Percentiles rank a stretch among this genome's conserved stretches.
phyloP scores from a whole-genome alignment of 2,329 filamentous ascomycete genomes.

The Neofusicoccum ribis region DNA sequence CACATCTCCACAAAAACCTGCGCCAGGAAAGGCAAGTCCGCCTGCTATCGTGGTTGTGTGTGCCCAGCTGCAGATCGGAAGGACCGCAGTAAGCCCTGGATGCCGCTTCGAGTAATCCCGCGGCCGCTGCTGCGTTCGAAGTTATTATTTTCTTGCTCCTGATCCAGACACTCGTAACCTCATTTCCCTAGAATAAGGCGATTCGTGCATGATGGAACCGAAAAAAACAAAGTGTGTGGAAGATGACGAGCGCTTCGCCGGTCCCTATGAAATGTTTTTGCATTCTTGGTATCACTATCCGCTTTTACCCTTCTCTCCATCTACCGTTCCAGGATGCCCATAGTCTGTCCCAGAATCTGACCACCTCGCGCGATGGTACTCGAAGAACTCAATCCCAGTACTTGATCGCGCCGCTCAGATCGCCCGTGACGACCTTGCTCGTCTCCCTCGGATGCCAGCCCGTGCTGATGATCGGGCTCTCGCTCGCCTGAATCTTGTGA shows the following conservation, averaged over 20 bases:
- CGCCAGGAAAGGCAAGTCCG: too few species aligned
- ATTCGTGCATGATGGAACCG: not conserved
- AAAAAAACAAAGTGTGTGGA: not conserved
- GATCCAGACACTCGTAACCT: not conserved
- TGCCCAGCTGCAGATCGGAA: too few species aligned
- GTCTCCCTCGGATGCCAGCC: slow-evolving; percentile 98
- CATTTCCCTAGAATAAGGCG: not conserved
- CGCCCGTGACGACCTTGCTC: slow-evolving; percentile 88
- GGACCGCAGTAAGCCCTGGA: not conserved
- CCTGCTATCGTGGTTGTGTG: not conserved
- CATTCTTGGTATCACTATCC: not conserved
- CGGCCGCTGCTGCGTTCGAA: slow-evolving; percentile 1
- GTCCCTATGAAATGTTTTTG: too few species aligned
- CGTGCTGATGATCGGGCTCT: slow-evolving; percentile 78
- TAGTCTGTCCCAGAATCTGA: too few species aligned
- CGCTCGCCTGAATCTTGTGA: slow-evolving; percentile 87
- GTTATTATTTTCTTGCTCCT: not conserved
- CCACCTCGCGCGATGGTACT: too few species aligned
- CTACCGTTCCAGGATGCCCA: too few species aligned
- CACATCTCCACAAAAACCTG: not conserved
- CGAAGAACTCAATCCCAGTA: slow-evolving; percentile 75
- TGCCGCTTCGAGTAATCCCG: not conserved
- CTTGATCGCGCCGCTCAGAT: slow-evolving; percentile 82
- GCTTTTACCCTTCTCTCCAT: not conserved
- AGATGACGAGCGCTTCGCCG: too few species aligned